Evolutionary conservation across 345 rosid genomes (phyloP), one percentile per base, ranked within the genome.

Genomic region (Hypericum androsaemum): DNA sequence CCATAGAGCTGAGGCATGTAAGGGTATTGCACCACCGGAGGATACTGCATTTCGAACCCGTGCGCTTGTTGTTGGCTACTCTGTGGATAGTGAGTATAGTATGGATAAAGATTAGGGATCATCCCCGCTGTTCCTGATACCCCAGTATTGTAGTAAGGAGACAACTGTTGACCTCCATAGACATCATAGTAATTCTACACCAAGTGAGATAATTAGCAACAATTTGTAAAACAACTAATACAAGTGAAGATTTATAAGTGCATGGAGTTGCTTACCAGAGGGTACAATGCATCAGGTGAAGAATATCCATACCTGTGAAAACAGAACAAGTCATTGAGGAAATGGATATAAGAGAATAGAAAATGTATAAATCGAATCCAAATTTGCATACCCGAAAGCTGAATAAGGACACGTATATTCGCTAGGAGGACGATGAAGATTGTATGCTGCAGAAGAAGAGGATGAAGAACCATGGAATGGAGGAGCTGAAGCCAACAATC

Each of bases 131-230:
- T 52, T 37, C 75, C 84, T 6, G 88, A 49, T 63, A 80, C 74
- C 12, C 79, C 87, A 14, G 76, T 9, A 1, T 77, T 13, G 47
- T 75, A 76, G 63, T 84, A 84, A 15, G 98, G 78, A 35, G 85
- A 67, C 53, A 63, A 61, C 15, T 86, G 90, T 37, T 90, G 97
- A n/a, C 85, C 86, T 60, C 96, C 95, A 58, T 82, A 80, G 13
- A 74, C 72, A 49, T 71, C 78, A 75, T 80, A 84, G 60, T 82
- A 82, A 60, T 77, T 83, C 98, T 90, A 84, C 76, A 46, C 46
- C 43, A 53, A 39, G 58, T 10, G 52, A 8, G 12, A 22, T 22
- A 22, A 22, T 22, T 22, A 22, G 4, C 32, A 22, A 1, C 32
- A 22, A 22, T 22, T 22, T 22, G 32, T 22, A 22, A 22, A 22